Percentiles rank a stretch among this genome's conserved stretches.
Conservation (phyloP, 352 stramenopile species). For the Pythium oligandrum region DNA sequence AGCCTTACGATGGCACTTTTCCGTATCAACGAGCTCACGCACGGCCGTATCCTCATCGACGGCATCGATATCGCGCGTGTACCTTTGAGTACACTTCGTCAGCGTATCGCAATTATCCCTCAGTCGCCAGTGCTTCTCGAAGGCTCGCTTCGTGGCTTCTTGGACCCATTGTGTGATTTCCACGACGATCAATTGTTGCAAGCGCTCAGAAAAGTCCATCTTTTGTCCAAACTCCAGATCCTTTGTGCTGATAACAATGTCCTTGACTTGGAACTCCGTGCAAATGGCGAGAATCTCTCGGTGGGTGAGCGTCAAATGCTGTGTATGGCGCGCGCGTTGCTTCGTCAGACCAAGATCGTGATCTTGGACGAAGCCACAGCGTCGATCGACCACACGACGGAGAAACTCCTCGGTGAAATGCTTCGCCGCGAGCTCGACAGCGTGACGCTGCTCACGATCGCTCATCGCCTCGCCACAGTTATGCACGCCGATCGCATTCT, state of each 20-base stretch:
- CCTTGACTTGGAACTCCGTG: slow-evolving; percentile 33
- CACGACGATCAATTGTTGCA: slow-evolving; percentile 53
- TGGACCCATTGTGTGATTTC: slow-evolving; percentile 87
- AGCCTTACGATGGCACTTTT: slow-evolving; percentile 87
- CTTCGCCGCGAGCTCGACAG: slow-evolving; percentile 82
- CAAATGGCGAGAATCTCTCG: slow-evolving; percentile 83
- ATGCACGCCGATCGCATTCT: slow-evolving; percentile 86
- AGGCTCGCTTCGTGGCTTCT: slow-evolving; percentile 84
- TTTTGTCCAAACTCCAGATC: background rate
- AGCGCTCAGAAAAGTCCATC: slow-evolving; percentile 33
- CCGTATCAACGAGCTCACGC: slow-evolving; percentile 84
- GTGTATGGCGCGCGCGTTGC: slow-evolving; percentile 5
- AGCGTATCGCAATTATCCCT: slow-evolving; percentile 88
- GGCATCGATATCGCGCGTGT: slow-evolving; percentile 82
- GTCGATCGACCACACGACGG: slow-evolving; percentile 35
- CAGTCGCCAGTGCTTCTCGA: slow-evolving; percentile 90
- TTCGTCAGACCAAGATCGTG: slow-evolving; percentile 50
- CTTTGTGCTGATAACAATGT: slow-evolving; percentile 55
- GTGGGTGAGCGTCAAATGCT: slow-evolving; percentile 89
- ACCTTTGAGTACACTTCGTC: slow-evolving; percentile 74
- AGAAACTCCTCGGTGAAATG: slow-evolving; percentile 46
- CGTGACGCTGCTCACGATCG: slow-evolving; percentile 89
- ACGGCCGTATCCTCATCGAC: slow-evolving; percentile 89
- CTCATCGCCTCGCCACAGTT: slow-evolving; percentile 88
- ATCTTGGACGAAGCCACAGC: slow-evolving; percentile 87